phyloP scores from a whole-genome alignment of 371 early-diverging fungal genomes.

The Zopfochytrium polystomum region DNA sequence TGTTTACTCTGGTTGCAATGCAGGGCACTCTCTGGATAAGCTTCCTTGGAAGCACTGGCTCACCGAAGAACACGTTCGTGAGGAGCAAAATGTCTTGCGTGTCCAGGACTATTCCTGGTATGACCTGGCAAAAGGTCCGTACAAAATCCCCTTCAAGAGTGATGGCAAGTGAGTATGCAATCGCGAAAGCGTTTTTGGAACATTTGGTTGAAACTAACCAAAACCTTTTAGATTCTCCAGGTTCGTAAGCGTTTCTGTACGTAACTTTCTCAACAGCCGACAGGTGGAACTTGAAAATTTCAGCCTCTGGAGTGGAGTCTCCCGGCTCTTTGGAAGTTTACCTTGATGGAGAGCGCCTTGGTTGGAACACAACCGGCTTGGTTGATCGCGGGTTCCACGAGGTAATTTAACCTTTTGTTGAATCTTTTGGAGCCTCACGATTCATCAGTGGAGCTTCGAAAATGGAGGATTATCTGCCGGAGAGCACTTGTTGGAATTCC shows the following conservation, averaged over 20 bases:
- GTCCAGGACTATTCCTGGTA: slow-evolving; percentile 53
- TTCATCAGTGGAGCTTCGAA: too few species aligned
- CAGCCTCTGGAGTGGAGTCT: slow-evolving; percentile 51
- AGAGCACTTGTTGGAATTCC: slow-evolving; percentile 38
- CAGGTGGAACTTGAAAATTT: slow-evolving; percentile 46
- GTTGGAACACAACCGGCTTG: slow-evolving; percentile 48
- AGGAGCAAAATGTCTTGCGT: slow-evolving; percentile 7
- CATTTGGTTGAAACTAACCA: too few species aligned
- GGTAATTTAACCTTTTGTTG: slow-evolving; percentile 15
- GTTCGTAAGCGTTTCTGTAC: too few species aligned
- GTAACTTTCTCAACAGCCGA: too few species aligned
- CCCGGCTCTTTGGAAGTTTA: slow-evolving; percentile 29
- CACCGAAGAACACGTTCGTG: slow-evolving; percentile 28
- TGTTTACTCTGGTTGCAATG: slow-evolving; percentile 57
- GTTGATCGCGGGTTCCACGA: slow-evolving; percentile 53
- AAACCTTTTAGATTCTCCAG: too few species aligned
- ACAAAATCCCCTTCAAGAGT: slow-evolving; percentile 47
- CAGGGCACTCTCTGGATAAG: slow-evolving; percentile 38
- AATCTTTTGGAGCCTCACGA: neutral
- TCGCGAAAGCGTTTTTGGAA: slow-evolving; percentile 29
- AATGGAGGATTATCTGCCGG: slow-evolving; percentile 48
- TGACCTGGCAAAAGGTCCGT: slow-evolving; percentile 52
- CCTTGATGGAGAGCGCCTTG: slow-evolving; percentile 47
- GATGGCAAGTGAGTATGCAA: slow-evolving; percentile 43
- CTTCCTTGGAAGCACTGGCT: slow-evolving; percentile 59